Percentiles rank a stretch among this genome's conserved stretches.
Evolutionary conservation across 176 grass and related monocot species (phyloP).

Genomic region (Carex pumila): DNA sequence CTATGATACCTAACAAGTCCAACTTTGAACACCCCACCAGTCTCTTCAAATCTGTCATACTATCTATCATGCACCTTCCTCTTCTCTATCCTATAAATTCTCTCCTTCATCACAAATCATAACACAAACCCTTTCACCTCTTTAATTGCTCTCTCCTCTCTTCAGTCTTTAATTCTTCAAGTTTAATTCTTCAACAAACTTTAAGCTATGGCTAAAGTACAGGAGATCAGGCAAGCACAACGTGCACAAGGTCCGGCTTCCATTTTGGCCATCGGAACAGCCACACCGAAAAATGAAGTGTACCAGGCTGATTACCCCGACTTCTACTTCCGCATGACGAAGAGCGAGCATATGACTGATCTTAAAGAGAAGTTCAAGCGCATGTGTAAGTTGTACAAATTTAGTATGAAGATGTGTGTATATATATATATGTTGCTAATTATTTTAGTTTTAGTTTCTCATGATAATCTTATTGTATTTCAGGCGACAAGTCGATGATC

Average conservation of each 20-base stretch:
- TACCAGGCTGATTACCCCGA: constrained; percentile 19
- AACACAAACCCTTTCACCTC: neutral
- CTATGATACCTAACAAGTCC: no score
- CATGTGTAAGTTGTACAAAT: constrained; percentile 18
- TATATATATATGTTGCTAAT: neutral
- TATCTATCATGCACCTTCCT: neutral
- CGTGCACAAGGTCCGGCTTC: constrained; percentile 16
- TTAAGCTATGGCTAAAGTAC: constrained; percentile 5
- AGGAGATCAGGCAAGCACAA: constrained; percentile 24
- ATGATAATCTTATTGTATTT: neutral
- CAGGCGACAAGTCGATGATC: constrained; percentile 36
- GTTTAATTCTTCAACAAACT: neutral
- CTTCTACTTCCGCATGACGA: constrained; percentile 27
- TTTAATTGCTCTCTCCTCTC: neutral
- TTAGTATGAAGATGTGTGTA: neutral
- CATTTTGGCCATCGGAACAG: constrained; percentile 21
- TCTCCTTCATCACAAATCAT: neutral
- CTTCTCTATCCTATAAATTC: neutral
- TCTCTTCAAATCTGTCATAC: no score
- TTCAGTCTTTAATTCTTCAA: neutral
- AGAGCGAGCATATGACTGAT: constrained; percentile 21
- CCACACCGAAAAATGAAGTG: constrained; percentile 8
- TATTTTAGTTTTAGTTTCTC: neutral
- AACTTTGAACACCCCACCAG: no score
- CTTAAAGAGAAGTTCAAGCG: constrained; percentile 30